These are phyloP conservation scores for Barbatosphaeria neglecta DNA, from an alignment of 495 filamentous ascomycete genomes.

Conservation along the genomic window DNA sequence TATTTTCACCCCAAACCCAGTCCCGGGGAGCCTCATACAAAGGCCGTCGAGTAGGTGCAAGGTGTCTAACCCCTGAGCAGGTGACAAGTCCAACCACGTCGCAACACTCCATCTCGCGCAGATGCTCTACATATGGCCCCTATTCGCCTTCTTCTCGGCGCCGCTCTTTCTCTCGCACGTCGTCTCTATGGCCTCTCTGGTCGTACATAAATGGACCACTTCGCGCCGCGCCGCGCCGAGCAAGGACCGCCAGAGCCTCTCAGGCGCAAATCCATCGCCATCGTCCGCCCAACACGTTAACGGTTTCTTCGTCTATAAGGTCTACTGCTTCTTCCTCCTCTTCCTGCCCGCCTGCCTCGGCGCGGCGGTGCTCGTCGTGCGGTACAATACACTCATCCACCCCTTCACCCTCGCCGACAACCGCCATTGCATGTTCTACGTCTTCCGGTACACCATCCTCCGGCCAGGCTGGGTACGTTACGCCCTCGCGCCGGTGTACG, in stretches of 20 bases:
- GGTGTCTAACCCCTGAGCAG: constrained; percentile 24
- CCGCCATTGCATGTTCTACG: constrained; percentile 91
- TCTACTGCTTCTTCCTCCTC: constrained; percentile 9
- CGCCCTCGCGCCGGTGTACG: constrained; percentile 42
- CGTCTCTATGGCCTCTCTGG: constrained; percentile 5
- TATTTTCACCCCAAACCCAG: no score
- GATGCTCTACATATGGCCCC: constrained; percentile 90
- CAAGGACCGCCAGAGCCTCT: constrained; percentile 8
- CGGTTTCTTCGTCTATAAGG: constrained; percentile 6
- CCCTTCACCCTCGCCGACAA: constrained; percentile 96
- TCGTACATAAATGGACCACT: no score
- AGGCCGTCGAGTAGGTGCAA: neutral
- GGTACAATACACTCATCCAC: constrained; percentile 85
- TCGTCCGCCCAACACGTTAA: neutral
- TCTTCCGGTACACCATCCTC: constrained; percentile 74
- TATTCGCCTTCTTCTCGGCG: constrained; percentile 77
- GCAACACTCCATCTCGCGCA: constrained; percentile 82
- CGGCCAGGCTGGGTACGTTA: constrained; percentile 54
- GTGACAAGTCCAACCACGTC: constrained; percentile 88
- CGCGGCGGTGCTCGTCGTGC: constrained; percentile 38
- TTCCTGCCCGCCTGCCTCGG: constrained; percentile 13
- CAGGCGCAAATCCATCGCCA: neutral
- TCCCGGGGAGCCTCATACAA: neutral
- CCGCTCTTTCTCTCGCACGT: constrained; percentile 54
- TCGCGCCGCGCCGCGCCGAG: no score